Conservation (phyloP, 1,139 yeast species). For the Lodderomyces oxycetoniae region DNA sequence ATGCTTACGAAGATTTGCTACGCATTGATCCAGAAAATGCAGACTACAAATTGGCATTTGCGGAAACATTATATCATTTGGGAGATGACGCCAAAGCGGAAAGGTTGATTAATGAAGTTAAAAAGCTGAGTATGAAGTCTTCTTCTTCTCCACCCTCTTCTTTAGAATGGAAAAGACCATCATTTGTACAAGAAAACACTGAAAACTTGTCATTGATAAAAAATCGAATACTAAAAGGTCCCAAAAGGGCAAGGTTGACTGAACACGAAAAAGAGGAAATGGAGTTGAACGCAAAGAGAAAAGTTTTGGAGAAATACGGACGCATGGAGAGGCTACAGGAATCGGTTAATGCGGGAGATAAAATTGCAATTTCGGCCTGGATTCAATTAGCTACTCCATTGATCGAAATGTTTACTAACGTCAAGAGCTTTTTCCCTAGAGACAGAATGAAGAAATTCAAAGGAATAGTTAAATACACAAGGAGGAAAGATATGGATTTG, state of each 20-base stretch:
- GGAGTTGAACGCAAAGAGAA: conserved; percentile 54
- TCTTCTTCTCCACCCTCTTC: conserved; percentile 11
- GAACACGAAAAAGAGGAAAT: conserved; percentile 55
- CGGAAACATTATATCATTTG: conserved; percentile 74
- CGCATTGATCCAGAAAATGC: conserved; percentile 58
- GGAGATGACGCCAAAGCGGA: conserved; percentile 64
- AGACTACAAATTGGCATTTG: conserved; percentile 72
- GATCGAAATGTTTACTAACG: conserved; percentile 74
- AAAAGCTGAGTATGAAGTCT: conserved; percentile 9
- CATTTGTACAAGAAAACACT: conserved; percentile 11
- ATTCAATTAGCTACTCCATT: conserved; percentile 77
- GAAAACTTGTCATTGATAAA: conserved; percentile 22
- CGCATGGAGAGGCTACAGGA: conserved; percentile 57
- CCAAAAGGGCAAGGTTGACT: conserved; percentile 29
- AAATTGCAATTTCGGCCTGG: conserved; percentile 73
- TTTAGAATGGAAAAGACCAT: conserved; percentile 1
- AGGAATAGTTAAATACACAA: conserved; percentile 60
- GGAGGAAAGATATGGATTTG: conserved; percentile 57
- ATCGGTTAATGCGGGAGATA: conserved; percentile 50
- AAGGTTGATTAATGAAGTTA: conserved; percentile 51
- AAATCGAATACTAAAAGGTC: conserved; percentile 19
- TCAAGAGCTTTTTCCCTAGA: conserved; percentile 70
- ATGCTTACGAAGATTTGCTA: conserved; percentile 55
- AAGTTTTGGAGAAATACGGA: conserved; percentile 61
- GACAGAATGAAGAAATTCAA: conserved; percentile 67